A percentile compares a stretch with the other conserved stretches of the same genome.
These are phyloP conservation scores for Leccinum fibrillosum DNA, from an alignment of 768 basidiomycete genomes.

Conservation along the genomic window DNA sequence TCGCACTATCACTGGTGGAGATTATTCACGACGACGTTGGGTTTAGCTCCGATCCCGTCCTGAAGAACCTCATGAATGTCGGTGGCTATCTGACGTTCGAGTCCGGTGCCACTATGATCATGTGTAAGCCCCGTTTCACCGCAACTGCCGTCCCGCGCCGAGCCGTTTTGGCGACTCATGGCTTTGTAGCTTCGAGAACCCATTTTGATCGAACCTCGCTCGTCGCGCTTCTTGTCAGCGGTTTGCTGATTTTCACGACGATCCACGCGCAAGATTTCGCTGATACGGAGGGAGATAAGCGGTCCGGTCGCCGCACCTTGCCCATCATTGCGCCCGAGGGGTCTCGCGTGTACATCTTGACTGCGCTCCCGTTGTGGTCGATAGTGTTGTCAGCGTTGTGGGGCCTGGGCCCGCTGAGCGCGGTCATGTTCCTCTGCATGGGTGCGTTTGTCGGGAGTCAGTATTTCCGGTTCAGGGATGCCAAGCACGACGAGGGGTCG, in stretches of 20 bases:
- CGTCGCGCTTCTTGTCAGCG: slow-evolving; percentile 24
- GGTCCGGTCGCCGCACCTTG: slow-evolving; percentile 29
- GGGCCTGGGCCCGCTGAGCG: slow-evolving; percentile 9
- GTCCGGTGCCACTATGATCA: slow-evolving; percentile 31
- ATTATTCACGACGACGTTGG: slow-evolving; percentile 32
- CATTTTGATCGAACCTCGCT: slow-evolving; percentile 14
- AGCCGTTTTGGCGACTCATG: neutral
- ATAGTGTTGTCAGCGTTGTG: slow-evolving; percentile 1
- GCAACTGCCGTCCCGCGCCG: too few species aligned
- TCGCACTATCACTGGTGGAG: slow-evolving; percentile 20
- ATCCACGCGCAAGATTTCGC: slow-evolving; percentile 37
- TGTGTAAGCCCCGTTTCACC: slow-evolving; percentile 15
- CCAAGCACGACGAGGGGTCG: slow-evolving; percentile 7
- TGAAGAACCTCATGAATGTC: slow-evolving; percentile 32
- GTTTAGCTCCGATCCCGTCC: slow-evolving; percentile 23
- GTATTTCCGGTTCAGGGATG: slow-evolving; percentile 11
- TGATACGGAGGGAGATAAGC: slow-evolving; percentile 30
- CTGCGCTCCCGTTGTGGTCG: slow-evolving; percentile 14
- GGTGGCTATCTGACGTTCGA: slow-evolving; percentile 34
- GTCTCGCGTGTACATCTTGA: slow-evolving; percentile 11
- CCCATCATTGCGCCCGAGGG: slow-evolving; percentile 24
- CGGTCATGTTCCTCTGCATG: slow-evolving; percentile 7
- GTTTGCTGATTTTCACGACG: slow-evolving; percentile 32
- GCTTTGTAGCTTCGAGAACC: slow-evolving; percentile 1
- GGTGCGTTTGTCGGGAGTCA: slow-evolving; percentile 14